Evolutionary conservation across 129 eudicot species (phyloP), one percentile per base, ranked within the genome.

Genomic region (Flaveria bidentis): DNA sequence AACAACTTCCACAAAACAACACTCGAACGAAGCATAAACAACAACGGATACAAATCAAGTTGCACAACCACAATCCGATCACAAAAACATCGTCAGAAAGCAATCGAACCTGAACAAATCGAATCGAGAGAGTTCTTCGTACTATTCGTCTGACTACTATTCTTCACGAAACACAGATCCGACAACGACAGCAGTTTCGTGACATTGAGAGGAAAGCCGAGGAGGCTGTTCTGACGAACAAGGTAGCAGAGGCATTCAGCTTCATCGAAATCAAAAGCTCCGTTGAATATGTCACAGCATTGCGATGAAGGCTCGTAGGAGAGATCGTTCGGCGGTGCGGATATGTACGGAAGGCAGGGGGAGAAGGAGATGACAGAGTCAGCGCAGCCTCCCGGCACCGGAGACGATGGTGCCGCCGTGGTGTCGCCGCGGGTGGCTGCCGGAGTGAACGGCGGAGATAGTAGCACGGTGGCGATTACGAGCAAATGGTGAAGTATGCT

Each of bases 241-340:
- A 87, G 76, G 82, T 89, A 87, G 65, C 96, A 89, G 79, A 89
- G 85, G 69, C 96, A 89, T 47, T 78, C 57, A 11, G 84, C 88
- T 18, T 80, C 78, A n/a, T 83, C 86, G 55, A 72, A 46, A 42
- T 39, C 56, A 71, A 80, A 82, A 13, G 88, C 81, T 44, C 73
- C 63, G 56, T 79, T 47, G 71, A 81, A 80, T 30, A 75, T 81
- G 39, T 81, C 84, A 67, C 96, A 89, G 76, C 96, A 89, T 23
- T 80, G 81, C 7, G 83, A 63, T 2, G 89, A 70, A 28, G 96
- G 91, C 0, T 71, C 49, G 22, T 58, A 67, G 51, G 89, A 76
- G 75, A 78, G 80, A 56, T 89, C 79, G 76, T 87, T 89, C 9
- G 96, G 92, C 42, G 85, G 80, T 9, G 72, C 77, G 30, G 89